phyloP scores from a whole-genome alignment of 2,329 filamentous ascomycete genomes.

The Salinomyces thailandicus region DNA sequence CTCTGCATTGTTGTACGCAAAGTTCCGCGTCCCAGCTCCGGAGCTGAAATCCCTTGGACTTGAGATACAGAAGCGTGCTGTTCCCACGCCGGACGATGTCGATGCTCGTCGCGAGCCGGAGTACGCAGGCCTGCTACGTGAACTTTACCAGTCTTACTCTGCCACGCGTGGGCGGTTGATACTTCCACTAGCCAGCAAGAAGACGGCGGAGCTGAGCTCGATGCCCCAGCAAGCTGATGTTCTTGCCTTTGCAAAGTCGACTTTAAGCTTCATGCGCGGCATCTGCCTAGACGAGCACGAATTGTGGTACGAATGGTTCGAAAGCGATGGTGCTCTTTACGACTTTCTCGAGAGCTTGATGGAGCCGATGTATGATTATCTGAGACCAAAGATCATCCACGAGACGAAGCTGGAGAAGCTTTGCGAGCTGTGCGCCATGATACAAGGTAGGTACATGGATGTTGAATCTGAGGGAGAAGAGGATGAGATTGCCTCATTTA shows the following conservation, averaged over 20 bases:
- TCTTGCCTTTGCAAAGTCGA: constrained; percentile 53
- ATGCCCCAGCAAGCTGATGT: constrained; percentile 53
- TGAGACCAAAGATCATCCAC: constrained; percentile 55
- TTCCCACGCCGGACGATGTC: constrained; percentile 35
- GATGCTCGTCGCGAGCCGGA: constrained; percentile 50
- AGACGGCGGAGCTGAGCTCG: constrained; percentile 46
- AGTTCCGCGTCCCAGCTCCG: constrained; percentile 56
- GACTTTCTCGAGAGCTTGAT: constrained; percentile 58
- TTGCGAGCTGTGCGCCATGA: constrained; percentile 55
- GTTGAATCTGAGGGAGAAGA: constrained; percentile 38
- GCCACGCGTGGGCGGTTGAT: constrained; percentile 49
- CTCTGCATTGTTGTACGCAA: constrained; percentile 60
- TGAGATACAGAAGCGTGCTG: constrained; percentile 57
- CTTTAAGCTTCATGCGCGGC: constrained; percentile 54
- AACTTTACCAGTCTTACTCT: constrained; percentile 54
- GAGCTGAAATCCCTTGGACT: constrained; percentile 56
- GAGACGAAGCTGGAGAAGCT: constrained; percentile 56
- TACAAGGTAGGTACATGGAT: constrained; percentile 56
- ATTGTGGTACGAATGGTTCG: constrained; percentile 57
- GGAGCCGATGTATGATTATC: constrained; percentile 56
- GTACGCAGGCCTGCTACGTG: constrained; percentile 55
- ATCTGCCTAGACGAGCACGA: constrained; percentile 59
- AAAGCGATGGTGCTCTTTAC: constrained; percentile 51
- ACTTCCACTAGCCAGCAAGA: constrained; percentile 52
- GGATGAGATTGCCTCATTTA: constrained; percentile 8